Evolutionary conservation across 1,284 basidiomycete species (phyloP), one percentile per base, ranked within the genome.

Genomic region (Rhodotorula mucilaginosa): DNA sequence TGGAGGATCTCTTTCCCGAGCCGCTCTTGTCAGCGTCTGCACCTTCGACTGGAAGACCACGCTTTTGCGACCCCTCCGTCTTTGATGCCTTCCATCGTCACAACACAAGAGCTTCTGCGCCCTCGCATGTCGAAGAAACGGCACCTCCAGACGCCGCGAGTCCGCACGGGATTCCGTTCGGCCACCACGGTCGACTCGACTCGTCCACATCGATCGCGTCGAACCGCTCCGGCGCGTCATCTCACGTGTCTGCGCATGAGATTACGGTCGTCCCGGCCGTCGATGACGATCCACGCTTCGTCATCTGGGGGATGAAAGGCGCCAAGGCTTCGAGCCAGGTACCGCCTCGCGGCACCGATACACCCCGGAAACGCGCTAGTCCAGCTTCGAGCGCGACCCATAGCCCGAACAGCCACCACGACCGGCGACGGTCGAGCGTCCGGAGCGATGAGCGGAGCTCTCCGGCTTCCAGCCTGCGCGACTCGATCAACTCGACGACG

Each of bases 221-320:
- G 19, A 60, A 54, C 10, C 57, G 54, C 6, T 77, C 73, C 3
- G 64, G 58, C 31, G 47, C 54, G 18, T 77, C 69, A 6, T 44
- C 23, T 13, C 26, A 54, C 21, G n/a, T 47, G 29, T 26, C 21
- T 29, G 63, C 58, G 39, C 66, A 69, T 57, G 49, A 71, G 10
- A 77, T 79, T 65, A 73, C 72, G 12, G 71, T 78, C 47, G 66
- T 71, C 1, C 87, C 89, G 12, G 85, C 87, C 0, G 31, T 90
- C 2, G 85, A 88, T 26, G 88, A 92, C 74, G 92, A 94, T 76
- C 91, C 92, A 29, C 86, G 91, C 0, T 93, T 93, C 79, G 90
- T 92, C 44, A 88, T 93, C 23, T 94, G 91, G 91, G 90, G 90
- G 3, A 46, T 48, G n/a, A 62, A 52, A 34, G 34, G 31, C 21